Base-by-base conservation (phyloP, 2,329 filamentous ascomycete species). In the Cyphellophora attinorum region DNA sequence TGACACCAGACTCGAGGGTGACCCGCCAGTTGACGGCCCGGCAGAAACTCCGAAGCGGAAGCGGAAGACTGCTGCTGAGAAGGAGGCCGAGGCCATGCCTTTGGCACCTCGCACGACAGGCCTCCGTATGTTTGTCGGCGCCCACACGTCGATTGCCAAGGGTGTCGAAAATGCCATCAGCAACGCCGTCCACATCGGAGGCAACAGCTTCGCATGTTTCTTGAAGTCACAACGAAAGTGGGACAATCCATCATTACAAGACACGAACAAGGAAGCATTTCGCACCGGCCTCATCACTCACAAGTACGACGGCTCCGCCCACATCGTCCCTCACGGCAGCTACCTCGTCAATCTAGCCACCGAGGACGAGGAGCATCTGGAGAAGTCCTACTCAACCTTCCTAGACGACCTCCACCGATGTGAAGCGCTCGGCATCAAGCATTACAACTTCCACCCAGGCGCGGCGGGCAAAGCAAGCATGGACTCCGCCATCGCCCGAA, bases 381-480 rank as follows among this genome's bases (percentile, higher is more conserved):
- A 76, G 33, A 86, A 96, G 62, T 88, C 88, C 1, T 95, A 93
- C 54, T 70, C 67, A 25, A 75, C 77, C 38, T 98, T 98, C 57
- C 53, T 93, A 11, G 88, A 98, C 50, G 91, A 98, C 56, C 68
- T 98, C 1, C 65, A 74, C 33, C 77, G 91, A 6, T 96, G 91
- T 57, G 83, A 94, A 52, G 69, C 72, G 29, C 74, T 98, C 1
- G 85, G 86, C 2, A 94, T 98, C 51, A 70, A 64, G 42, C 70
- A 95, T n/a, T 98, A 96, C 67, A 98, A 98, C 60, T 96, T 98
- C 63, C 91, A 98, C 55, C 91, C 91, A 0, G 91, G 91, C 13
- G 88, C 80, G 38, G 81, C 81, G 2, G 81, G 81, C 37, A 77
- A 79, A 30, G 72, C 72, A 19, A 67, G 72, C 3, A 74, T 80